Conservation (phyloP, 2,329 filamentous ascomycete species). For the Sclerotinia spermophila region DNA sequence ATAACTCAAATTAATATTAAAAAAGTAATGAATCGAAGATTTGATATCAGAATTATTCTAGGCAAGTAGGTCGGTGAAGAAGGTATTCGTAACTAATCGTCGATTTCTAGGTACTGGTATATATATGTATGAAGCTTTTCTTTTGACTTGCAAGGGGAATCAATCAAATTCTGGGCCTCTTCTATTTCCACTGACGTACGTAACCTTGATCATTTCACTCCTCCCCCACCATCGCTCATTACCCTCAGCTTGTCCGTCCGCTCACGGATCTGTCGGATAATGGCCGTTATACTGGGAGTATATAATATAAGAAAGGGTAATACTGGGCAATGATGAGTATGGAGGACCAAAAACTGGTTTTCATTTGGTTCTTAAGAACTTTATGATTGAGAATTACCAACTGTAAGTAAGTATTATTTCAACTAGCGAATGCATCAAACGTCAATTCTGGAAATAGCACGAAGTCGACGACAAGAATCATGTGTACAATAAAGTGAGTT, state of each 20-base stretch:
- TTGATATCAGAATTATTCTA: not conserved
- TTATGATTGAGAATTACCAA: not conserved
- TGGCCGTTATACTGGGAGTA: not conserved
- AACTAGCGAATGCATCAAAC: not conserved
- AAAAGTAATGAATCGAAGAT: not conserved
- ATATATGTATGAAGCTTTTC: not conserved
- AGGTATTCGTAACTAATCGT: not conserved
- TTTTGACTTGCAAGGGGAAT: not conserved
- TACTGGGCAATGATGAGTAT: not conserved
- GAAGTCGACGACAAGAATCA: not conserved
- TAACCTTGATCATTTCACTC: not conserved
- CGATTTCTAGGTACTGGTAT: not conserved
- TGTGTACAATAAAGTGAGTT: not conserved
- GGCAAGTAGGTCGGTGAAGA: not conserved
- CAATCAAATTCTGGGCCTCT: not conserved
- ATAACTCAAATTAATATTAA: not conserved
- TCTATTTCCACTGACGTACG: not conserved
- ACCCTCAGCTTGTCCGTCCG: too few species aligned
- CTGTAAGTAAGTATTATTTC: not conserved
- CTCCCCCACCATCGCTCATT: not conserved
- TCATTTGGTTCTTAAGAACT: not conserved
- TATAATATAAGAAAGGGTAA: not conserved
- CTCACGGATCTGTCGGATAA: not conserved
- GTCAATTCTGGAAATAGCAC: not conserved
- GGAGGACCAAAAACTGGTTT: not conserved